phyloP scores from a whole-genome alignment of 495 filamentous ascomycete species.

The Tuber umbilicatum region DNA sequence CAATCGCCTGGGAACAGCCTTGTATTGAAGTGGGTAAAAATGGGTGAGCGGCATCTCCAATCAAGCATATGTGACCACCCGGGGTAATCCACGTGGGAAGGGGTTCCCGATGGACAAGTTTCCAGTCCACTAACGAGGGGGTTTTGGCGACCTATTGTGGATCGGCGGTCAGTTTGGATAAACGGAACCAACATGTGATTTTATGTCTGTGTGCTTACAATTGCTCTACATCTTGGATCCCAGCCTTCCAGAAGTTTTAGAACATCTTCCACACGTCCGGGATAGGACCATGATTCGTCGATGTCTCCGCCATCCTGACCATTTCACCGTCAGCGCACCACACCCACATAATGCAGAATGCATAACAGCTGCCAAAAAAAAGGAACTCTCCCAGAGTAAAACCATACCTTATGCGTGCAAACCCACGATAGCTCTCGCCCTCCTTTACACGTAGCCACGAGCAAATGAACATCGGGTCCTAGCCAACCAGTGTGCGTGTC shows the following conservation, averaged over 20 bases:
- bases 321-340: conserved; percentile 11
- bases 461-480: conserved; percentile 59
- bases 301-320: conserved; percentile 50
- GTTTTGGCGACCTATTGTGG: conserved; percentile 54
- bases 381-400: background rate
- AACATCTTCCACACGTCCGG: conserved; percentile 56
- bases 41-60: conserved; percentile 68
- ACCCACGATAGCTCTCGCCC: conserved; percentile 65
- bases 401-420: conserved; percentile 54
- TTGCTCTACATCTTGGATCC: conserved; percentile 49
- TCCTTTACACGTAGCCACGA: conserved; percentile 56
- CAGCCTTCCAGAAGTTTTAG: conserved; percentile 56
- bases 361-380: background rate
- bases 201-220: conserved; percentile 26
- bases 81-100: conserved; percentile 59
- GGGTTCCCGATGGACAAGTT: conserved; percentile 64
- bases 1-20: conserved; percentile 65
- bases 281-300: conserved; percentile 60
- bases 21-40: conserved; percentile 68
- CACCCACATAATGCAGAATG: conserved; percentile 4
- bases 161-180: conserved; percentile 10
- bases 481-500: conserved; percentile 57
- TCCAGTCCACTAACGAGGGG: conserved; percentile 58
- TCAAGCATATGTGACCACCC: conserved; percentile 53
- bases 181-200: conserved; percentile 27